Evolutionary conservation across 345 rosid species (phyloP).

Genomic region (Raphanus raphanistrum): DNA sequence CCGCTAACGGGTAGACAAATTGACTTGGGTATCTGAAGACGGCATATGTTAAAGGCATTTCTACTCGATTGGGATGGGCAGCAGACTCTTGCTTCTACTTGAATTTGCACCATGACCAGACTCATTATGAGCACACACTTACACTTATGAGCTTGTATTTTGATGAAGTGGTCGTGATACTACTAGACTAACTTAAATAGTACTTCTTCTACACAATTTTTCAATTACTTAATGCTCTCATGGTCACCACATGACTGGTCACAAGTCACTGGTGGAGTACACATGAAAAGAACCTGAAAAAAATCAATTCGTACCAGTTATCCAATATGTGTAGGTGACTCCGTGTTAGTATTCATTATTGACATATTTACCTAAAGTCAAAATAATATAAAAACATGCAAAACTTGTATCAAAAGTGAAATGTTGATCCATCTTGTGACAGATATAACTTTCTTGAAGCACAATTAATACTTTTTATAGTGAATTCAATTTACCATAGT

Average conservation of each 20-base stretch:
- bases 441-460: neutral
- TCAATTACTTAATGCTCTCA: neutral
- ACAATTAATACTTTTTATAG: too few species aligned
- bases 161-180: neutral
- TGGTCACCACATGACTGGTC: neutral
- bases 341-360: neutral
- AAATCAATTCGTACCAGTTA: neutral
- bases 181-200: too few species aligned
- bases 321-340: neutral
- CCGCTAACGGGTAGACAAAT: neutral
- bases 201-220: too few species aligned
- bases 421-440: neutral
- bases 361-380: neutral
- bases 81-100: neutral
- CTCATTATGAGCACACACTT: neutral
- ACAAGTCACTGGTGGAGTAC: neutral
- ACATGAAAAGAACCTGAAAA: neutral
- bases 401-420: neutral
- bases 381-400: neutral
- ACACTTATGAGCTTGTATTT: neutral
- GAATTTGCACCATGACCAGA: neutral
- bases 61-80: neutral
- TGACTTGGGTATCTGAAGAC: neutral
- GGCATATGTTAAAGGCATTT: neutral
- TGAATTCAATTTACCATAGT: too few species aligned